phyloP scores from a whole-genome alignment of 306 rosid species.

The Dicorynia guianensis region DNA sequence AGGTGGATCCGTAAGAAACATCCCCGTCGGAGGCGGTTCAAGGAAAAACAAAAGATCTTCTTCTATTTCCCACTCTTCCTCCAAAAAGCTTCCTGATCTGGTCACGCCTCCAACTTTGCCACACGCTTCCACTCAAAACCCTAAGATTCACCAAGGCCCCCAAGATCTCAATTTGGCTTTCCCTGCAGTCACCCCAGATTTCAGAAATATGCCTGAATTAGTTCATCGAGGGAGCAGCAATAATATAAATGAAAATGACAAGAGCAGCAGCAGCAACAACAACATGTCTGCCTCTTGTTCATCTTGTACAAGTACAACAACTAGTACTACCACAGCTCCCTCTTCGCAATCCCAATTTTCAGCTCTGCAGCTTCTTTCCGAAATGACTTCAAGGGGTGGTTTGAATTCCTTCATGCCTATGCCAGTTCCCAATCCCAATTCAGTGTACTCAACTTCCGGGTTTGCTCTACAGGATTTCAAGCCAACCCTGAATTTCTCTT shows the following conservation, averaged over 20 bases:
- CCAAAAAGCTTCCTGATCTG: slow-evolving; percentile 58
- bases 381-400: slow-evolving; percentile 57
- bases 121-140: slow-evolving; percentile 38
- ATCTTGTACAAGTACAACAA: slow-evolving; percentile 7
- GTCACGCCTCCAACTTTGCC: slow-evolving; percentile 35
- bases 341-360: slow-evolving; percentile 58
- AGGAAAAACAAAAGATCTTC: slow-evolving; percentile 80
- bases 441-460: slow-evolving; percentile 43
- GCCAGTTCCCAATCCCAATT: slow-evolving; percentile 50
- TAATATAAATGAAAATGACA: background rate
- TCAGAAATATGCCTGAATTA: slow-evolving; percentile 44
- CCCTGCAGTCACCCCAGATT: slow-evolving; percentile 45
- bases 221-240: slow-evolving; percentile 43
- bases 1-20: slow-evolving; percentile 85
- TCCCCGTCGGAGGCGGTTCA: slow-evolving; percentile 89
- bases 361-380: slow-evolving; percentile 73
- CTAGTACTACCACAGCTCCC: slow-evolving; percentile 22
- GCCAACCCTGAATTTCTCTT: slow-evolving; percentile 65
- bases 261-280: slow-evolving; percentile 24
- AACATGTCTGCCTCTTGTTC: slow-evolving; percentile 25
- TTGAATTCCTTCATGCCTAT: slow-evolving; percentile 64
- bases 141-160: slow-evolving; percentile 44
- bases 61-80: slow-evolving; percentile 26
- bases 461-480: slow-evolving; percentile 68
- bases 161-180: slow-evolving; percentile 75